Evolutionary conservation across 129 eudicot species (phyloP), one percentile per base, ranked within the genome.

Genomic region (Heracleum sosnowskyi): DNA sequence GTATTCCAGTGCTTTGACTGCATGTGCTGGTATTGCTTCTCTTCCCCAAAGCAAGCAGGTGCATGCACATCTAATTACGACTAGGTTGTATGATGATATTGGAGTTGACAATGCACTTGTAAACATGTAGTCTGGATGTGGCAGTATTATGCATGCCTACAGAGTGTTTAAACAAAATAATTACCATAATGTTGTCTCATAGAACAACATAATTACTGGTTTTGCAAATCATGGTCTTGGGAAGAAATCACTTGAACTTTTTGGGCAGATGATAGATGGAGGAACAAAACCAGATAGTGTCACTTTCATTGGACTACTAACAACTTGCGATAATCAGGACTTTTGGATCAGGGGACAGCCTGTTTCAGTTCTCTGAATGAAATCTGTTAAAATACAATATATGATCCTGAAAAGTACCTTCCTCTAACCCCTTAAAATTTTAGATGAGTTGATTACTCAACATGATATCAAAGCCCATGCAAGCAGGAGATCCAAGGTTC

Each of bases 71-170:
- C 78, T 92, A 41, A 82, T 86, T 34, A 75, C 96, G 60, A 90
- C 85, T 74, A 81, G 81, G 78, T 64, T 74, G 45, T 49, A 78
- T 39, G 60, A 78, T n/a, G 97, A 92, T 83, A 79, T 88, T 9
- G 89, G 85, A 4, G 90, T 90, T 45, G 85, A 75, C 31, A 92
- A 92, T 84, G 93, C 93, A 40, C 96, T 92, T 83, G 75, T 92
- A 35, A 88, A 90, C 82, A 88, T 92, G 96, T 90, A 92, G 39
- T 89, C 97, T 26, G 90, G 90, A 80, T 88, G 92, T 44, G 97
- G 97, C 75, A 86, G 88, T 44, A 90, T 92, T 46, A 39, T 41
- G 31, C 82, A 86, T 18, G 88, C 91, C n/a, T 79, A 81, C 68
- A 73, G 78, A 34, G 66, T 77, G 73, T 93, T 93, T 77, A 77